phyloP scores from a whole-genome alignment of 805 yeast genomes.

The Maudiozyma turicensis region DNA sequence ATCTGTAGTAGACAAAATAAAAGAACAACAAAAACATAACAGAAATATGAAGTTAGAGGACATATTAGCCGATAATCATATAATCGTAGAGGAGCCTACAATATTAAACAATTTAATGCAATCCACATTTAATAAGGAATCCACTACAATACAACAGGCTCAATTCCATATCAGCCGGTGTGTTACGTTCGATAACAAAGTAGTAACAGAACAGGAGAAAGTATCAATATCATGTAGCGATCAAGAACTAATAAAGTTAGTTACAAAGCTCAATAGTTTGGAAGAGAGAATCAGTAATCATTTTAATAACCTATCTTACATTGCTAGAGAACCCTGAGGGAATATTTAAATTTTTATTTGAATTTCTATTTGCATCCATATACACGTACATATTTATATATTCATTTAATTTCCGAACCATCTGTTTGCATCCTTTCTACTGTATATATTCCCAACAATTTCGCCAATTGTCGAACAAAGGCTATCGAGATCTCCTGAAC shows the following conservation, averaged over 20 bases:
- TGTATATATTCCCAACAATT: slow-evolving; percentile 29
- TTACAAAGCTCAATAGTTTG: slow-evolving; percentile 53
- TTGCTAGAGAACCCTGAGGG: background rate
- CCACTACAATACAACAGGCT: slow-evolving; percentile 30
- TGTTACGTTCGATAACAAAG: slow-evolving; percentile 47
- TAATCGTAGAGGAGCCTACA: slow-evolving; percentile 25
- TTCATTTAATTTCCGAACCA: slow-evolving; percentile 15
- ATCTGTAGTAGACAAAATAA: slow-evolving; percentile 49
- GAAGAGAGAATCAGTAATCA: slow-evolving; percentile 28
- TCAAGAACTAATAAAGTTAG: slow-evolving; percentile 52
- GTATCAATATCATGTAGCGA: slow-evolving; percentile 57
- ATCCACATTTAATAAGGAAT: slow-evolving; percentile 28
- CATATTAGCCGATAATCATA: slow-evolving; percentile 33
- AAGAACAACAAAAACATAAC: slow-evolving; percentile 44
- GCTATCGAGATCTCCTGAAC: slow-evolving; percentile 34
- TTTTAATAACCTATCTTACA: slow-evolving; percentile 6
- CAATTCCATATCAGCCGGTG: slow-evolving; percentile 52
- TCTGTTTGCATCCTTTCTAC: slow-evolving; percentile 32
- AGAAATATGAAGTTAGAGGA: slow-evolving; percentile 32
- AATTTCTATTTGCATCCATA: background rate
- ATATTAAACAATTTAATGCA: slow-evolving; percentile 29
- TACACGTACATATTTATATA: background rate
- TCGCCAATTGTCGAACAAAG: slow-evolving; percentile 38
- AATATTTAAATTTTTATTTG: background rate
- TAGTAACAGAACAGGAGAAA: slow-evolving; percentile 52